Base-by-base conservation (phyloP, 1,139 yeast species). In the Saccharomyces hybrid region DNA sequence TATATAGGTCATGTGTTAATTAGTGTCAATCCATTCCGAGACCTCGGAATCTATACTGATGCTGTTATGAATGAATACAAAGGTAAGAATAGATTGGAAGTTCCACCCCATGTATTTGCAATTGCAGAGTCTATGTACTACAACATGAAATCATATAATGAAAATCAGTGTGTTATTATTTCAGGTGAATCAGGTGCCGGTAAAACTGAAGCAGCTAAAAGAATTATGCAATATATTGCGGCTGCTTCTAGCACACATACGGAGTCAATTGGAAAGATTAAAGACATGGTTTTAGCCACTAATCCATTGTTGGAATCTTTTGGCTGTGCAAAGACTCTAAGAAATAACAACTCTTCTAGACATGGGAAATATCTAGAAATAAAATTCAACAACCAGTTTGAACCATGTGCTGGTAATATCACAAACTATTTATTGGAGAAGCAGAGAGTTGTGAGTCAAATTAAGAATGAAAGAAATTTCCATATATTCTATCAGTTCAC, bases 181-280 rank as follows among this genome's bases (percentile, higher is more conserved):
- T 89, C 97, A 4, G 99, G 99, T 53, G 99, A 95, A 71, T 89
- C 97, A 1, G 99, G 99, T 59, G 99, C 99, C 2, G 99, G 99
- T 51, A 93, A 93, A 71, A 93, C 99, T 7, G 99, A 93, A 73
- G 98, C 99, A 16, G 99, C 99, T 47, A 93, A 93, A 74, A 86
- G 95, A 68, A 93, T 93, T 73, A 95, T 95, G 99, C 98, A 95
- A 71, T 95, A 95, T 70, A 88, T 95, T 64, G 97, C 99, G 49
- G 84, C 93, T 47, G 97, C 90, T 5, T 80, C 88, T 2, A 72
- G 79, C 3, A 67, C 81, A 5, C 76, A 84, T n/a, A 77, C 86
- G 25, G 77, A 77, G 23, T 74, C 78, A 30, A 93, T 95, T 67
- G 82, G 88, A 59, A 84, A 84, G 64, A 91, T 93, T 72, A 93